These are phyloP conservation scores for Cyanodermella asteris DNA, from an alignment of 2,329 filamentous ascomycete species.

Conservation along the genomic window DNA sequence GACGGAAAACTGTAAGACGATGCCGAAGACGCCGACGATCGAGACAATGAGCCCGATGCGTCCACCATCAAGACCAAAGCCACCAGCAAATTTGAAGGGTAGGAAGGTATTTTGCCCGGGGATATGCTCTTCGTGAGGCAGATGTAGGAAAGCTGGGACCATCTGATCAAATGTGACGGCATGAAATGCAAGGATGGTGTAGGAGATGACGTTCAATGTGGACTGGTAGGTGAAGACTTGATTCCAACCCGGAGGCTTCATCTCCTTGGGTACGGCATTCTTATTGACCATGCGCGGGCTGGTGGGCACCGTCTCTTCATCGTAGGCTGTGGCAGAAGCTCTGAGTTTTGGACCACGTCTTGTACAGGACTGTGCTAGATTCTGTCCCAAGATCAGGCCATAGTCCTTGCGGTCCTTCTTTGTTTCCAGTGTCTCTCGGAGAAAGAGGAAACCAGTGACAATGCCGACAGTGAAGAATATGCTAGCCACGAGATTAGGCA, in stretches of 20 bases:
- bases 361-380: constrained; percentile 32
- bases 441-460: constrained; percentile 50
- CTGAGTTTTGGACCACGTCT: too few species aligned
- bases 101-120: constrained; percentile 29
- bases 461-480: constrained; percentile 61
- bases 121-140: too few species aligned
- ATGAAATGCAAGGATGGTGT: constrained; percentile 64
- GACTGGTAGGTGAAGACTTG: constrained; percentile 59
- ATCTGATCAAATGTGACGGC: constrained; percentile 70
- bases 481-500: constrained; percentile 65
- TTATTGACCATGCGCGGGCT: neutral
- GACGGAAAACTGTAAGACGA: constrained; percentile 64
- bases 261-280: too few species aligned
- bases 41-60: constrained; percentile 74
- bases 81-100: constrained; percentile 64
- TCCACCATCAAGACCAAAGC: constrained; percentile 51
- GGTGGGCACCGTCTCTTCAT: too few species aligned
- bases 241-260: constrained; percentile 24
- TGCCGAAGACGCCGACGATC: constrained; percentile 56
- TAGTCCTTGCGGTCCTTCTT: constrained; percentile 49
- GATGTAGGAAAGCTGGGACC: constrained; percentile 73
- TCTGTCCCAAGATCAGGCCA: constrained; percentile 50
- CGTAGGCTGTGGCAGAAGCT: too few species aligned
- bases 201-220: constrained; percentile 50
- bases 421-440: constrained; percentile 64